These are phyloP conservation scores for Erythrobasidium yunnanense DNA, from an alignment of 768 basidiomycete genomes.

Conservation along the genomic window DNA sequence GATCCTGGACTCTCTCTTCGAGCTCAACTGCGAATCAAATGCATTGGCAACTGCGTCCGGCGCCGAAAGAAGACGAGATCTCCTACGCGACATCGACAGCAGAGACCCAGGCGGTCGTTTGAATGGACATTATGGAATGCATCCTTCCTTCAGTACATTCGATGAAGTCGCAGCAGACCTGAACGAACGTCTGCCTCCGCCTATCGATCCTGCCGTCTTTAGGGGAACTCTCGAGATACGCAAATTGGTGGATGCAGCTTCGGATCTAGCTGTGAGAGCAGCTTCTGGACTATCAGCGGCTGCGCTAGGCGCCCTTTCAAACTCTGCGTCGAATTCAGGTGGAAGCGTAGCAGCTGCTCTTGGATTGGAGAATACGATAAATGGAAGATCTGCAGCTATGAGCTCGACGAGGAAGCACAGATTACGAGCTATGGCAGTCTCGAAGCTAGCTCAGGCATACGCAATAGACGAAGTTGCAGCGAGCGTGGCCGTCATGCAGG, in stretches of 20 bases:
- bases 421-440: conserved; percentile 67
- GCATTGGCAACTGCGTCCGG: conserved; percentile 43
- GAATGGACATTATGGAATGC: too few relatives aligned
- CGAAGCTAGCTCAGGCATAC: conserved; percentile 76
- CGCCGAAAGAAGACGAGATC: conserved; percentile 34
- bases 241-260: conserved; percentile 74
- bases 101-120: too few relatives aligned
- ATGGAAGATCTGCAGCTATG: conserved; percentile 67
- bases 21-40: conserved; percentile 61
- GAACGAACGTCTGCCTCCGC: conserved; percentile 65
- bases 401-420: conserved; percentile 73
- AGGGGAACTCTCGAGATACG: conserved; percentile 63
- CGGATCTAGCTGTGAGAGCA: conserved; percentile 76
- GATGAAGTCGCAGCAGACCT: conserved; percentile 52
- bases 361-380: conserved; percentile 47
- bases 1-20: conserved; percentile 66
- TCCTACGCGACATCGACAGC: conserved; percentile 40
- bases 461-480: conserved; percentile 77
- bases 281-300: conserved; percentile 70
- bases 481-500: conserved; percentile 91
- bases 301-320: conserved; percentile 57
- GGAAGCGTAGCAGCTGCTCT: not conserved
- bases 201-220: conserved; percentile 81
- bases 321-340: conserved; percentile 38
- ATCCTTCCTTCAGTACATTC: too few relatives aligned